phyloP scores from a whole-genome alignment of 805 yeast species.

The Huiozyma naganishii region DNA sequence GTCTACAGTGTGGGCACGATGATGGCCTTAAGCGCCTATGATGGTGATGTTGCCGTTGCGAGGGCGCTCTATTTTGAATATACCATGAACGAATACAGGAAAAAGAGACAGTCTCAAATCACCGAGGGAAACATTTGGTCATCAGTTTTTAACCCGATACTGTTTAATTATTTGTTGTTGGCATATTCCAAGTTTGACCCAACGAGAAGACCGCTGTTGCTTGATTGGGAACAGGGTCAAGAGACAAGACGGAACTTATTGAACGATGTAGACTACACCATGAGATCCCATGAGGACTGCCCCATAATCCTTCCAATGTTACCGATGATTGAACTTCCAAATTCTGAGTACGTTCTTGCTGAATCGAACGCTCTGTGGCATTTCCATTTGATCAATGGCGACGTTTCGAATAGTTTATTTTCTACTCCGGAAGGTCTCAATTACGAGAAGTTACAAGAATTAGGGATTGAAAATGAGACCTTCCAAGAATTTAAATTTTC shows the following conservation, averaged over 20 bases:
- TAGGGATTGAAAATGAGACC: slow-evolving; percentile 28
- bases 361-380: slow-evolving; percentile 74
- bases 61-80: slow-evolving; percentile 54
- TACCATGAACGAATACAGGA: slow-evolving; percentile 25
- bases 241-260: slow-evolving; percentile 38
- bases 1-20: slow-evolving; percentile 38
- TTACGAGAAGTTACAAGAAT: slow-evolving; percentile 21
- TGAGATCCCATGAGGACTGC: slow-evolving; percentile 16
- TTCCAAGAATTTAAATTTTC: slow-evolving; percentile 16
- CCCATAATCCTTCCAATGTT: slow-evolving; percentile 48
- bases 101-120: slow-evolving; percentile 1
- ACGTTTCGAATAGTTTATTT: slow-evolving; percentile 34
- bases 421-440: slow-evolving; percentile 33
- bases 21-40: slow-evolving; percentile 65
- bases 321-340: slow-evolving; percentile 39
- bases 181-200: slow-evolving; percentile 36
- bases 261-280: slow-evolving; percentile 31
- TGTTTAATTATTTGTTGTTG: slow-evolving; percentile 37
- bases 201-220: slow-evolving; percentile 27
- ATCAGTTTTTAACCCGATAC: slow-evolving; percentile 27
- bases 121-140: slow-evolving; percentile 11
- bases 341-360: slow-evolving; percentile 39
- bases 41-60: slow-evolving; percentile 65
- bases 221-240: slow-evolving; percentile 36
- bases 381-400: slow-evolving; percentile 22